These are phyloP conservation scores for Diaporthe amygdali DNA, from an alignment of 2,329 filamentous ascomycete genomes.

Conservation along the genomic window DNA sequence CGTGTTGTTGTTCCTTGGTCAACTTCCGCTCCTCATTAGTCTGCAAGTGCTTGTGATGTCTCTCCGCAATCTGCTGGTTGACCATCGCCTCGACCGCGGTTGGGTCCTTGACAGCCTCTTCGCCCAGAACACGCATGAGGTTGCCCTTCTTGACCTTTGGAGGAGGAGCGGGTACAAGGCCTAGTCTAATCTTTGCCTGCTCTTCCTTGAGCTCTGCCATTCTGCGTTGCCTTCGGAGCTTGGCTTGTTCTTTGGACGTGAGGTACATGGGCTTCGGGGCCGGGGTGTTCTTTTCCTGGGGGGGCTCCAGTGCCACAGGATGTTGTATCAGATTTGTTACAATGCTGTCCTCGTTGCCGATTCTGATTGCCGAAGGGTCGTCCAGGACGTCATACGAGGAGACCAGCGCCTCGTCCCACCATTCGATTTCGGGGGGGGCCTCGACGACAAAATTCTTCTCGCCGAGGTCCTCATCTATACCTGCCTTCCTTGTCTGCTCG, in stretches of 20 bases:
- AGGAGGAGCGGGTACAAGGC: conserved; percentile 85
- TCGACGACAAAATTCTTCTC: conserved; percentile 91
- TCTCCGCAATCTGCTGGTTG: conserved; percentile 89
- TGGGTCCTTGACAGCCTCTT: conserved; percentile 90
- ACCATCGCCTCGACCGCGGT: conserved; percentile 96
- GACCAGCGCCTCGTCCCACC: conserved; percentile 94
- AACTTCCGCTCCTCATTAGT: conserved; percentile 86
- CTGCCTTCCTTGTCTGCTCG: conserved; percentile 84
- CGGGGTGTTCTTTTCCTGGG: conserved; percentile 83
- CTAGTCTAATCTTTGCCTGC: conserved; percentile 93
- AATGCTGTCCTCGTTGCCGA: conserved; percentile 80
- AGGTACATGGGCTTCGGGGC: conserved; percentile 89
- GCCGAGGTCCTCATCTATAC: conserved; percentile 87
- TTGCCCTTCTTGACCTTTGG: conserved; percentile 98
- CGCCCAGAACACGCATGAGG: conserved; percentile 94
- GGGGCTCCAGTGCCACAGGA: conserved; percentile 87
- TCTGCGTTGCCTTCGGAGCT: conserved; percentile 85
- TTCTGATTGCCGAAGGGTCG: conserved; percentile 69
- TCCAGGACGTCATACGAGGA: conserved; percentile 77
- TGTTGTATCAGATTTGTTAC: conserved; percentile 93
- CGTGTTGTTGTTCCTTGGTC: conserved; percentile 83
- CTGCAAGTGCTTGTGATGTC: conserved; percentile 77
- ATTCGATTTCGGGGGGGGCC: conserved; percentile 86
- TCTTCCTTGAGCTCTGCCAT: conserved; percentile 95
- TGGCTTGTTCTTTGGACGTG: conserved; percentile 88